A percentile compares a stretch with the other conserved stretches of the same genome.
Evolutionary conservation across 345 rosid genomes (phyloP).

Genomic region (Syzygium aqueum): DNA sequence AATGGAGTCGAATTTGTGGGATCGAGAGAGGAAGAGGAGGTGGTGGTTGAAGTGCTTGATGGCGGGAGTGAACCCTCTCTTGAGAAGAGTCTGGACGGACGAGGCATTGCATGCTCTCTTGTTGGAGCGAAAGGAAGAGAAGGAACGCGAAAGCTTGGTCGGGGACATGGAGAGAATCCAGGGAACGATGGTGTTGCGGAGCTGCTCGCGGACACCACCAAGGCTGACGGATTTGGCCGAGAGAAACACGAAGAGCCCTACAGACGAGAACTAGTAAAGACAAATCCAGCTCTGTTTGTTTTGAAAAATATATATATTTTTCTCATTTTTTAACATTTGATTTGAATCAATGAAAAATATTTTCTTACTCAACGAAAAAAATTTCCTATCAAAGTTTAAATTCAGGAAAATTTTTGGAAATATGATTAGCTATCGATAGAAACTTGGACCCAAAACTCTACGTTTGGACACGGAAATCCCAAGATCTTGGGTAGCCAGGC

Average conservation of each 20-base stretch:
- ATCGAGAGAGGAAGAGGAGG: constrained; percentile 30
- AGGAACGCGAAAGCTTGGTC: not conserved
- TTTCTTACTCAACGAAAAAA: too few relatives aligned
- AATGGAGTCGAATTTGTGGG: constrained; percentile 15
- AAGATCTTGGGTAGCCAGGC: too few relatives aligned
- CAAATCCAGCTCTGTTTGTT: too few relatives aligned
- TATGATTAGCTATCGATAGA: too few relatives aligned
- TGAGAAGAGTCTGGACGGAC: constrained; percentile 26
- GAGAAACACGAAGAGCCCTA: not conserved
- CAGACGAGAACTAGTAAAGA: fast-evolving
- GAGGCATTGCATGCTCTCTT: not conserved
- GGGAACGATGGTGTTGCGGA: not conserved
- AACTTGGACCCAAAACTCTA: too few relatives aligned
- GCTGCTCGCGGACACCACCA: not conserved
- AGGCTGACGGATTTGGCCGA: not conserved
- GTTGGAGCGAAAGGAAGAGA: constrained; percentile 6
- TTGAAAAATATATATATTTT: too few relatives aligned
- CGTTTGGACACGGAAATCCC: too few relatives aligned
- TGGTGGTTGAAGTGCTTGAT: constrained; percentile 28
- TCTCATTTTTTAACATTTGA: too few relatives aligned
- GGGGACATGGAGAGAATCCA: not conserved
- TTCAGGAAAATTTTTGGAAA: too few relatives aligned
- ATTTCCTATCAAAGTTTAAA: too few relatives aligned
- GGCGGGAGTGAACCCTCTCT: constrained; percentile 47
- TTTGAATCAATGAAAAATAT: too few relatives aligned